phyloP scores from a whole-genome alignment of 805 yeast species.

The Starmerella apis region DNA sequence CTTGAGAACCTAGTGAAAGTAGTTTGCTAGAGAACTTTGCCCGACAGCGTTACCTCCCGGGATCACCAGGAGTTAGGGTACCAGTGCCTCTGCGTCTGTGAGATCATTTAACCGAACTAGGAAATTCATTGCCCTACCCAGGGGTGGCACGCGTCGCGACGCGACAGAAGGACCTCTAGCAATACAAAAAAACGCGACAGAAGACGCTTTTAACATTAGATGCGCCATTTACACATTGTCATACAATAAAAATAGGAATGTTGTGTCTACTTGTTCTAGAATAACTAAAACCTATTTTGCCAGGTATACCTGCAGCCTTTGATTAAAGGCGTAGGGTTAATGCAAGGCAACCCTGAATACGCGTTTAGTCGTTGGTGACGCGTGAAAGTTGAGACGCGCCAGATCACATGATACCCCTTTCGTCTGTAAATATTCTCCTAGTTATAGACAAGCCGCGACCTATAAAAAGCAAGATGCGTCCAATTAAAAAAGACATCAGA shows the following conservation, averaged over 20 bases:
- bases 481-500: too few species aligned
- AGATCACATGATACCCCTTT: slow-evolving; percentile 1
- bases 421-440: background rate
- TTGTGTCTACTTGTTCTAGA: too few species aligned
- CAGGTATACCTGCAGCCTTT: background rate
- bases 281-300: too few species aligned
- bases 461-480: background rate
- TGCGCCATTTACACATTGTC: too few species aligned
- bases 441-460: background rate
- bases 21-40: background rate
- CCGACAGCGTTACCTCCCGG: background rate
- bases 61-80: slow-evolving; percentile 5
- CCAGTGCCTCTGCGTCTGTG: background rate
- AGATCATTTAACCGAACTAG: slow-evolving; percentile 6
- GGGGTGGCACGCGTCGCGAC: slow-evolving; percentile 7
- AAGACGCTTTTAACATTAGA: too few species aligned
- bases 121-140: slow-evolving; percentile 2
- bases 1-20: slow-evolving; percentile 1
- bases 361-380: background rate
- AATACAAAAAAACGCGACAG: too few species aligned
- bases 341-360: background rate
- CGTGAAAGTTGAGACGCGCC: background rate
- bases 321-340: background rate
- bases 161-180: background rate
- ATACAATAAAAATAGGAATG: too few species aligned